Evolutionary conservation across 108 stramenopile genomes (phyloP).

Genomic region (Hondaea fermentalgiana): DNA sequence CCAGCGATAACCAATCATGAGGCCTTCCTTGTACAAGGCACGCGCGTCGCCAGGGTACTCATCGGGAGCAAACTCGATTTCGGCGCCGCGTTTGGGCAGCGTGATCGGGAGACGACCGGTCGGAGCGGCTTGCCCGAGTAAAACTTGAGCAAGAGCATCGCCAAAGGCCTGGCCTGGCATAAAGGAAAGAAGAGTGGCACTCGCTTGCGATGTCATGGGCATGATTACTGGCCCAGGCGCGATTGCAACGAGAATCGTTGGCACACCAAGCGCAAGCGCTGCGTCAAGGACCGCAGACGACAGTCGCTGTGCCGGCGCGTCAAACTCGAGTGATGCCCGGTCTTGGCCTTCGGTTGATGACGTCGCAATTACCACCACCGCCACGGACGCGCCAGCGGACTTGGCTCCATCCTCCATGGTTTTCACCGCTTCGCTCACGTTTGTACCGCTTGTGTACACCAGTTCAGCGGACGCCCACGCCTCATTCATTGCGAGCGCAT

Average conservation of each 20-base stretch:
- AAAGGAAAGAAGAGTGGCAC: slow-evolving; percentile 48
- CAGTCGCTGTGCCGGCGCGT: slow-evolving; percentile 40
- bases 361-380: slow-evolving; percentile 53
- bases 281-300: slow-evolving; percentile 32
- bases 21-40: slow-evolving; percentile 55
- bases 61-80: not conserved
- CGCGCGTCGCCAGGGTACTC: slow-evolving; percentile 17
- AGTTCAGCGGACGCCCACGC: not conserved
- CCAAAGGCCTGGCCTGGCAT: slow-evolving; percentile 60
- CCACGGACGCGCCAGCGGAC: not conserved
- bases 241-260: slow-evolving; percentile 33
- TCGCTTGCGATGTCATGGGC: slow-evolving; percentile 39
- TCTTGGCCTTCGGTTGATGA: slow-evolving; percentile 59
- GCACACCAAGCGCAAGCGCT: slow-evolving; percentile 13
- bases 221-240: slow-evolving; percentile 40
- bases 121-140: slow-evolving; percentile 55
- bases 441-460: not conserved
- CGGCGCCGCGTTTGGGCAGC: slow-evolving; percentile 36
- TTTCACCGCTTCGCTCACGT: not conserved
- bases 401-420: not conserved
- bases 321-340: slow-evolving; percentile 30
- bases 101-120: slow-evolving; percentile 55
- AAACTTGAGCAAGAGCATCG: slow-evolving; percentile 49
- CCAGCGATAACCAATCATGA: slow-evolving; percentile 65
- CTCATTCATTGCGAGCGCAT: not conserved